These are phyloP conservation scores for Alternaria alternata DNA, from an alignment of 2,329 filamentous ascomycete genomes.

Conservation along the genomic window DNA sequence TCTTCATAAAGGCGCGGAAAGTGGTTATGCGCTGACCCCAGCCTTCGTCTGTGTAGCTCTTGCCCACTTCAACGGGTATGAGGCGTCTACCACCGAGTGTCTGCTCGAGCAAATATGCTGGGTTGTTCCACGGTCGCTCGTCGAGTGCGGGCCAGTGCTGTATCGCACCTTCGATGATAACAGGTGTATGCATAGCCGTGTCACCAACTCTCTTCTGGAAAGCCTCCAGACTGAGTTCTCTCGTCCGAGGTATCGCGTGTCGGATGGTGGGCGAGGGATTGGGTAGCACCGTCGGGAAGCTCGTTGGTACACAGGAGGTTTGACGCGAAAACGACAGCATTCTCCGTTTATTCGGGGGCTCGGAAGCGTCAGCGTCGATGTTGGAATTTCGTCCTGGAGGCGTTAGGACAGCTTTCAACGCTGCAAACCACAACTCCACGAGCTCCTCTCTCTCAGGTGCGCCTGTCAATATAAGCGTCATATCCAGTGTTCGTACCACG, in stretches of 20 bases:
- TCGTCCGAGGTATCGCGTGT: slow-evolving; percentile 31
- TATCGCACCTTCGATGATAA: slow-evolving; percentile 74
- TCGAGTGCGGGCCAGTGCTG: slow-evolving; percentile 79
- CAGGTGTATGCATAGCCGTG: slow-evolving; percentile 54
- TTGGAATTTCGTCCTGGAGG: background rate
- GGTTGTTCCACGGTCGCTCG: slow-evolving; percentile 74
- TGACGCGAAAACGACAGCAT: slow-evolving; percentile 17
- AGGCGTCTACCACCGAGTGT: slow-evolving; percentile 81
- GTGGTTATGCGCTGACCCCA: slow-evolving; percentile 85
- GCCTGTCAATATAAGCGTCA: slow-evolving; percentile 75
- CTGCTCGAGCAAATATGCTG: slow-evolving; percentile 73
- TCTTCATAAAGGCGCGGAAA: slow-evolving; percentile 74
- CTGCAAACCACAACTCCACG: slow-evolving; percentile 60
- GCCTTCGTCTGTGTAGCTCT: slow-evolving; percentile 83
- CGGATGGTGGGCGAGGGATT: slow-evolving; percentile 19
- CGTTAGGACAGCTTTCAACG: slow-evolving; percentile 50
- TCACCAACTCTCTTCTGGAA: slow-evolving; percentile 43
- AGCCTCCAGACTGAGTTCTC: slow-evolving; percentile 27
- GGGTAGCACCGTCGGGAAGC: slow-evolving; percentile 27
- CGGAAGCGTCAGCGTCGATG: background rate
- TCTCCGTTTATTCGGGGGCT: slow-evolving; percentile 28
- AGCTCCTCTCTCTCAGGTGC: slow-evolving; percentile 42
- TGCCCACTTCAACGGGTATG: slow-evolving; percentile 85
- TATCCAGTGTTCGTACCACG: slow-evolving; percentile 74
- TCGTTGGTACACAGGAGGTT: slow-evolving; percentile 6